These are phyloP conservation scores for Huntiella abstrusa DNA, from an alignment of 2,329 filamentous ascomycete genomes.

Conservation along the genomic window DNA sequence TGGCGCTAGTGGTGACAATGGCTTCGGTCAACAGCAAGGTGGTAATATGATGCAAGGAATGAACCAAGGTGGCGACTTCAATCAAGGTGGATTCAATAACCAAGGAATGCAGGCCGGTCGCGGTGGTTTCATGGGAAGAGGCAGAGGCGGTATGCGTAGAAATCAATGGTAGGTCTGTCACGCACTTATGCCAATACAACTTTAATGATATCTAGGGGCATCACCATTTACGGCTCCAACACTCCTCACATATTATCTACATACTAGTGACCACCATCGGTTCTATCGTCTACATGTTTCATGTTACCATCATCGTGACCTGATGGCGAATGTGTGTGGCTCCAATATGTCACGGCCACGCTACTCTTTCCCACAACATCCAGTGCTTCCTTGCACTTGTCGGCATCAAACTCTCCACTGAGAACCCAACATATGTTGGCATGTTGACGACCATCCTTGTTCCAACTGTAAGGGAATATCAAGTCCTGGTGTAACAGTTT, in stretches of 20 bases:
- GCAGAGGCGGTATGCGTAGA: conserved; percentile 9
- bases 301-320: conserved; percentile 8
- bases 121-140: conserved; percentile 8
- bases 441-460: conserved; percentile 9
- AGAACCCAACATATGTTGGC: conserved; percentile 14
- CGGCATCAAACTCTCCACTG: conserved; percentile 11
- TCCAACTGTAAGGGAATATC: conserved; percentile 16
- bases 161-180: conserved; percentile 5
- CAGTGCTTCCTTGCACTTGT: conserved; percentile 13
- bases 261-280: no score
- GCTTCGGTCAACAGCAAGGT: conserved; percentile 7
- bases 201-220: not conserved
- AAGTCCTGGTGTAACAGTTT: conserved; percentile 13
- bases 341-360: conserved; percentile 16
- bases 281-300: not conserved
- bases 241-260: no score
- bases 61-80: conserved; percentile 2
- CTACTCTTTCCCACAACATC: conserved; percentile 13
- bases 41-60: conserved; percentile 3
- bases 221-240: no score
- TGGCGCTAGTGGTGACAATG: not conserved
- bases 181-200: not conserved
- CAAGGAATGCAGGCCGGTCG: conserved; percentile 4
- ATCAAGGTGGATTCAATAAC: conserved; percentile 3
- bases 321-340: conserved; percentile 14